Base-by-base conservation (phyloP, 345 rosid genomes). In the Aquilaria sinensis region DNA sequence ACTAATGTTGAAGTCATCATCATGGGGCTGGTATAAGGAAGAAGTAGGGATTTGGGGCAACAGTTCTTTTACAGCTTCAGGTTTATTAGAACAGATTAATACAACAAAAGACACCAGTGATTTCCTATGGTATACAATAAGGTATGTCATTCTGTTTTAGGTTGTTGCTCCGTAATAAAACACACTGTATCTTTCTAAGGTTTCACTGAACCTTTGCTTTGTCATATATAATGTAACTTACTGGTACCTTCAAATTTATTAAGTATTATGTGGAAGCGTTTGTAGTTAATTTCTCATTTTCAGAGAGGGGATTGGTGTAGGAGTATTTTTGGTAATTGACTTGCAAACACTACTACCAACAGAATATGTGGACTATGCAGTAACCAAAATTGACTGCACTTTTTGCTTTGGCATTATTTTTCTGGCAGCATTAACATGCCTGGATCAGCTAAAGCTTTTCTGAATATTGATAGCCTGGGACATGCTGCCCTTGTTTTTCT, bases 401-500 rank as follows among this genome's bases (percentile, higher is more conserved):
- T 9, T 37, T 37, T 37, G 7, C 43, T 37, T 9, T 37, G 43
- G 8, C 8, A 37, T 4, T 37, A 37, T 37, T 37, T 37, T 5
- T 37, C n/a, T 65, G 62, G 70, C 83, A 80, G 85, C 58, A 69
- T 82, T 47, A n/a, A 61, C 60, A 58, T 13, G 47, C 60, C 71
- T 31, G 70, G 30, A 23, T 67, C 49, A 14, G 70, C 61, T 33
- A 79, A 80, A 5, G 47, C 29, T 3, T 9, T 60, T 62, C 33
- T 85, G 61, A 57, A 46, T 41, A 64, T 82, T 61, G 73, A 51
- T 65, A 85, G 90, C 66, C 61, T 80, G 72, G 90, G 90, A 45
- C 90, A 85, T 61, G 87, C 83, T 3, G 90, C 85, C 30, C 80
- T 82, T 49, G 74, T 85, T 64, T 85, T 80, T 73, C 62, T 82